Percentiles rank a stretch among this genome's conserved stretches.
Evolutionary conservation across 1,139 yeast species (phyloP).

Genomic region (Geotrichum histeridarum): DNA sequence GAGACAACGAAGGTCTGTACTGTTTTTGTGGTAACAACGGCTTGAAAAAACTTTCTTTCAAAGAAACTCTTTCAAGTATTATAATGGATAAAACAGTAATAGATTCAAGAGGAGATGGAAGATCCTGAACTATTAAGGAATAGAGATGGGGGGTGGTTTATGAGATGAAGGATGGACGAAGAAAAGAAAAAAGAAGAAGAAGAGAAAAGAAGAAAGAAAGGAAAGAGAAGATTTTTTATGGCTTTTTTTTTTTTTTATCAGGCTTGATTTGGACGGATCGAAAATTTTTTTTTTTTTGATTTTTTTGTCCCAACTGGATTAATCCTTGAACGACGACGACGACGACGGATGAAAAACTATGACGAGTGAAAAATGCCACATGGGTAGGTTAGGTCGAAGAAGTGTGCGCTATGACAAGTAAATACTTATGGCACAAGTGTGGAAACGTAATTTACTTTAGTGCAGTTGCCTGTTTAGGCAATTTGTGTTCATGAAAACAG

Average conservation of each 20-base stretch:
- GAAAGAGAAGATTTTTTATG: no score
- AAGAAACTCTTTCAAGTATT: conserved; percentile 4
- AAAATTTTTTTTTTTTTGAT: neutral
- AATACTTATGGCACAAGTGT: neutral
- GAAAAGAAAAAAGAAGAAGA: conserved; percentile 16
- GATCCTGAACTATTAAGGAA: neutral
- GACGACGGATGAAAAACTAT: no score
- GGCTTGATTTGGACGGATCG: neutral
- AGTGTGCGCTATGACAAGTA: neutral
- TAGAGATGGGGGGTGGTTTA: neutral
- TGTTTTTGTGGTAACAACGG: neutral
- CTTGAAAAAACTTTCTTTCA: neutral
- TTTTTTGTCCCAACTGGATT: neutral
- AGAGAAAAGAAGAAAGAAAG: conserved; percentile 20
- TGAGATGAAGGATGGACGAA: conserved; percentile 9
- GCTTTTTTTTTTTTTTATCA: neutral
- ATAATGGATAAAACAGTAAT: neutral
- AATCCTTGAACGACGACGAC: no score
- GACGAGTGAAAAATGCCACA: neutral
- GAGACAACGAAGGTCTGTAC: neutral
- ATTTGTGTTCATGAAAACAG: neutral
- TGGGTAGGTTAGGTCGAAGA: no score
- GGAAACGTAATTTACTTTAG: neutral
- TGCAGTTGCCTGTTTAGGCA: neutral
- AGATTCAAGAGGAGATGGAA: neutral